Percentiles rank a stretch among this genome's conserved stretches.
These are phyloP conservation scores for Thamnidium elegans DNA, from an alignment of 192 early-diverging fungal species.

Conservation along the genomic window DNA sequence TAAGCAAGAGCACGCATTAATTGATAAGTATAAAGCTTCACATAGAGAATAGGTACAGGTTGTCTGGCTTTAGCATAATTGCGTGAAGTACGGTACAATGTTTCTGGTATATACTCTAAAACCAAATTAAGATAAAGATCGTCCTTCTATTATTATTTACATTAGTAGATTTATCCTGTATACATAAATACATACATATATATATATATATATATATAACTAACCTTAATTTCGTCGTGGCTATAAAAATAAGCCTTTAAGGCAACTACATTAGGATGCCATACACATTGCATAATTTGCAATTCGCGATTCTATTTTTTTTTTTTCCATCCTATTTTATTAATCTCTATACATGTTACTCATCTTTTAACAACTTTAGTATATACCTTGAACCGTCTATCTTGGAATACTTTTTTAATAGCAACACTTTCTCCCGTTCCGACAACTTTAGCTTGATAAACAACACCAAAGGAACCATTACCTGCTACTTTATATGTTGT, in stretches of 20 bases:
- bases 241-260: conserved; percentile 94
- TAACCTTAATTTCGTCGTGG: conserved; percentile 77
- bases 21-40: conserved; percentile 99
- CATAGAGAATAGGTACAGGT: conserved; percentile 85
- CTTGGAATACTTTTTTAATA: conserved; percentile 98
- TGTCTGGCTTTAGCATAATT: conserved; percentile 87
- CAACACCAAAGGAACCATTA: conserved; percentile 98
- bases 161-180: conserved; percentile 13
- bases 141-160: conserved; percentile 51
- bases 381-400: conserved; percentile 93
- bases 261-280: conserved; percentile 90
- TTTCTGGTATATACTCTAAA: conserved; percentile 93
- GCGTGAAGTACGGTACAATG: conserved; percentile 87
- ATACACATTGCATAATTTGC: conserved; percentile 88
- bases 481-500: conserved; percentile 92
- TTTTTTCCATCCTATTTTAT: neutral
- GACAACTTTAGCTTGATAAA: conserved; percentile 93
- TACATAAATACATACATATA: neutral
- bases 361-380: neutral
- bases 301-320: conserved; percentile 76
- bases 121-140: conserved; percentile 94
- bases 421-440: conserved; percentile 80
- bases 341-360: neutral
- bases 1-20: conserved; percentile 94
- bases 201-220: neutral